Evolutionary conservation across 2,329 filamentous ascomycete genomes (phyloP).

Genomic region (Fusarium avenaceum): DNA sequence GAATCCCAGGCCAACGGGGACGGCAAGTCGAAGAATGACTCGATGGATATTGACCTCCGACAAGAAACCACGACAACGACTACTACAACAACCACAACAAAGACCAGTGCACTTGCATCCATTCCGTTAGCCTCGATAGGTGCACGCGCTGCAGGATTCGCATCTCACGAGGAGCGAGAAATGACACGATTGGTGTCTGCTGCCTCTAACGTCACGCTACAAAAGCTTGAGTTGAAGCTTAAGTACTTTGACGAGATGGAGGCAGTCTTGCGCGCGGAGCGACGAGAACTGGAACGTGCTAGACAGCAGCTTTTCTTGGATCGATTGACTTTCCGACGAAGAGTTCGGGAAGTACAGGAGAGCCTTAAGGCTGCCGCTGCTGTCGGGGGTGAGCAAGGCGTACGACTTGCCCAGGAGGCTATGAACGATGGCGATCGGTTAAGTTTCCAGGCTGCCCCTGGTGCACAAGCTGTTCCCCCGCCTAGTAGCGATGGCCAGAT

Average conservation of each 20-base stretch:
- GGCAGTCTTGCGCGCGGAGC: constrained; percentile 88
- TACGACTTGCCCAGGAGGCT: constrained; percentile 62
- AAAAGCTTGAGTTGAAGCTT: constrained; percentile 96
- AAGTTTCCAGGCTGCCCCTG: constrained; percentile 64
- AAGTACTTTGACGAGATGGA: constrained; percentile 98
- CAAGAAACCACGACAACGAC: constrained; percentile 67
- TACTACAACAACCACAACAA: constrained; percentile 63
- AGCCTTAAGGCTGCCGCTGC: constrained; percentile 70
- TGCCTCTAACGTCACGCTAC: constrained; percentile 91
- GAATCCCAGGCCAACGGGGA: constrained; percentile 70
- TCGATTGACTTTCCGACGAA: constrained; percentile 87
- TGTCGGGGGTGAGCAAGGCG: constrained; percentile 64
- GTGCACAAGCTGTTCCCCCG: constrained; percentile 64
- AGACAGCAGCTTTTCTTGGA: constrained; percentile 95
- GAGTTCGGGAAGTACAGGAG: constrained; percentile 86
- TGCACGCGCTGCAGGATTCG: constrained; percentile 86
- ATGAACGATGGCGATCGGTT: constrained; percentile 65
- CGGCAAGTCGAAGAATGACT: constrained; percentile 69
- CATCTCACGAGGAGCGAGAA: constrained; percentile 96
- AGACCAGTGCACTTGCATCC: constrained; percentile 71
- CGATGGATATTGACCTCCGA: constrained; percentile 74
- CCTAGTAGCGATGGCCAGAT: constrained; percentile 67
- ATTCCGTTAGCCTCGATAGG: constrained; percentile 89
- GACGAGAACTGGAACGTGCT: constrained; percentile 90
- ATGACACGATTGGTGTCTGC: constrained; percentile 94